Evolutionary conservation across 2,329 filamentous ascomycete genomes (phyloP).

Genomic region (Sporothrix brunneoviolacea): DNA sequence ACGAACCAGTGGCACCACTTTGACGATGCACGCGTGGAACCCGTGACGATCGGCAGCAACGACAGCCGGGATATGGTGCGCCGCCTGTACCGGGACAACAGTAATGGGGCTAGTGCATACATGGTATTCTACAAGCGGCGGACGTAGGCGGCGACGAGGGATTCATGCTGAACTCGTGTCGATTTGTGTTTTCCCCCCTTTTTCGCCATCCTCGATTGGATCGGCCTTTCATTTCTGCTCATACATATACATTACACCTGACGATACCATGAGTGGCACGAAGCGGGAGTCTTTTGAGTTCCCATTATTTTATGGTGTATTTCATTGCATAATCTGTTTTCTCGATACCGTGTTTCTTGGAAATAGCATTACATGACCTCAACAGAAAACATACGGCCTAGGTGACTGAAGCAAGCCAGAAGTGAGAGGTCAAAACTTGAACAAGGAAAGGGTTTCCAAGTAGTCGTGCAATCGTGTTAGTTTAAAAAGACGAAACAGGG

Average conservation of each 20-base stretch:
- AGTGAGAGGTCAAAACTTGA: too few species aligned
- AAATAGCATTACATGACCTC: too few species aligned
- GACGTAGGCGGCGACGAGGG: not conserved
- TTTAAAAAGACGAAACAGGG: too few species aligned
- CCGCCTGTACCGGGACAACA: conserved; percentile 19
- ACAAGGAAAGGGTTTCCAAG: too few species aligned
- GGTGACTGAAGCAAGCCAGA: too few species aligned
- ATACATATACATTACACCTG: not conserved
- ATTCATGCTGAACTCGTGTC: not conserved
- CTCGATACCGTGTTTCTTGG: too few species aligned
- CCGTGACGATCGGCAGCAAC: conserved; percentile 19
- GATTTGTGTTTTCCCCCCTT: not conserved
- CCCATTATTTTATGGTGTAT: too few species aligned
- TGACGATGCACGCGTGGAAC: conserved; percentile 34
- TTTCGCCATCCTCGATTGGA: not conserved
- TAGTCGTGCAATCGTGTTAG: too few species aligned
- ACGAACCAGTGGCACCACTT: conserved; percentile 39
- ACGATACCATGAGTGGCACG: conserved; percentile 11
- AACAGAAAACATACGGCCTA: too few species aligned
- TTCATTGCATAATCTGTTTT: too few species aligned
- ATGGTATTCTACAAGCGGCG: conserved; percentile 21
- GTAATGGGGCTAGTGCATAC: conserved; percentile 17
- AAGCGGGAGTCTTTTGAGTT: not conserved
- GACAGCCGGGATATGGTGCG: conserved; percentile 19
- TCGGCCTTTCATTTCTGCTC: not conserved